Conservation (phyloP, 768 basidiomycete genomes). For the Lyophyllum shimeji region DNA sequence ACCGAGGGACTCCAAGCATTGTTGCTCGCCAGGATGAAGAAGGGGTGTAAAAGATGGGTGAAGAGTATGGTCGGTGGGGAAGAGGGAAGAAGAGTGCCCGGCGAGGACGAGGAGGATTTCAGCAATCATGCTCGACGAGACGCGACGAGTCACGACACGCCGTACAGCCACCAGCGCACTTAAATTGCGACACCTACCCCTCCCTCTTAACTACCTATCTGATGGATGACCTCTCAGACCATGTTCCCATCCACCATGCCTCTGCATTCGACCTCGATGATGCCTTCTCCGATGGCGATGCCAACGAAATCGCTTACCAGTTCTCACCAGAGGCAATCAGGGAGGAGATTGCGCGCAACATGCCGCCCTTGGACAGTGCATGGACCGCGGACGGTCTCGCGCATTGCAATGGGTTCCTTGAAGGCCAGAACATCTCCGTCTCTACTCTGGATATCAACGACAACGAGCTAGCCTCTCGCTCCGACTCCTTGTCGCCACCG, state of each 20-base stretch:
- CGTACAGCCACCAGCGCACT: constrained; percentile 12
- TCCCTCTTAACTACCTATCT: not conserved
- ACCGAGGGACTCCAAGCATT: constrained; percentile 79
- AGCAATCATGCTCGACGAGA: constrained; percentile 64
- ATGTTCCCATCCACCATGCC: constrained; percentile 21
- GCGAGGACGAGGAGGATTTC: constrained; percentile 86
- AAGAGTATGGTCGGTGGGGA: constrained; percentile 57
- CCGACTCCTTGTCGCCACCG: constrained; percentile 16
- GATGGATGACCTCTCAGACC: constrained; percentile 15
- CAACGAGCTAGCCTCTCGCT: constrained; percentile 25
- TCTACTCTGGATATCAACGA: constrained; percentile 60
- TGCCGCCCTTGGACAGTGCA: constrained; percentile 32
- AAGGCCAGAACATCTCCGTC: constrained; percentile 43
- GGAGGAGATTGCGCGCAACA: constrained; percentile 55
- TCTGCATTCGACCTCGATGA: constrained; percentile 56
- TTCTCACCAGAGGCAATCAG: constrained; percentile 66
- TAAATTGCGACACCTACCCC: not conserved
- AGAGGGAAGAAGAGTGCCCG: constrained; percentile 85
- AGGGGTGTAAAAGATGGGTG: constrained; percentile 66
- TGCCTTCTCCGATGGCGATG: constrained; percentile 63
- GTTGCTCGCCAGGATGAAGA: constrained; percentile 86
- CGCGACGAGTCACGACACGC: constrained; percentile 5
- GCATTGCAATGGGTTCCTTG: constrained; percentile 34
- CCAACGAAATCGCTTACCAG: constrained; percentile 44
- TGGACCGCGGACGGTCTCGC: constrained; percentile 30